Evolutionary conservation across 345 rosid genomes (phyloP), one percentile per base, ranked within the genome.

Genomic region (Citropsis articulata): DNA sequence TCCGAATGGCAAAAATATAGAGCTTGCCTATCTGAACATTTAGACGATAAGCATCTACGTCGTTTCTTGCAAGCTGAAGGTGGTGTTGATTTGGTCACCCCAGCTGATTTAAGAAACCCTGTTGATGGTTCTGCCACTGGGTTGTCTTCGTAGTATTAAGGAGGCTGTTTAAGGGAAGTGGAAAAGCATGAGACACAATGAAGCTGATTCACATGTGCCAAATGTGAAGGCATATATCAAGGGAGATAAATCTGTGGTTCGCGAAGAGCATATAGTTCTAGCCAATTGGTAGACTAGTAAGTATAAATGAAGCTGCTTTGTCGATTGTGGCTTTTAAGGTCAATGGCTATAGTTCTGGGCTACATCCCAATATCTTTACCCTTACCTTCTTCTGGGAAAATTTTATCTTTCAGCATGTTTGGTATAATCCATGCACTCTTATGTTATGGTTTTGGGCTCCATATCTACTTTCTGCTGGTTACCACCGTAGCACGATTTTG

Each of bases 1-100:
- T 83, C 81, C 16, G 95, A 93, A 84, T 95, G 97, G 97, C 75
- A 88, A 59, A 90, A 92, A 65, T 93, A 95, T 85, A 86, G 90
- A 83, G 91, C 86, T 55, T 95, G 98, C 80, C 91, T 95, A 68
- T 86, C 93, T 80, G 90, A 91, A 80, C 87, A 89, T 88, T 81
- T 93, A 85, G 91, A 91, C 71, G 93, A 91, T 76, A 92, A 92
- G 79, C 94, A 87, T 79, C 83, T 93, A 68, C 81, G 92, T 85
- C 90, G 91, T 28, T 89, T 93, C 76, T 62, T 91, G 85, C 91
- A 93, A 86, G 85, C 90, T 33, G 93, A 95, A 76, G 82, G 71
- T 35, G 76, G 77, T 35, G 60, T 73, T 31, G 79, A 80, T 73
- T 84, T 76, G 16, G 24, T 72, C 55, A 62, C 62, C 14, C 83